phyloP scores from a whole-genome alignment of 805 yeast species.

The Deakozyma indianensis region DNA sequence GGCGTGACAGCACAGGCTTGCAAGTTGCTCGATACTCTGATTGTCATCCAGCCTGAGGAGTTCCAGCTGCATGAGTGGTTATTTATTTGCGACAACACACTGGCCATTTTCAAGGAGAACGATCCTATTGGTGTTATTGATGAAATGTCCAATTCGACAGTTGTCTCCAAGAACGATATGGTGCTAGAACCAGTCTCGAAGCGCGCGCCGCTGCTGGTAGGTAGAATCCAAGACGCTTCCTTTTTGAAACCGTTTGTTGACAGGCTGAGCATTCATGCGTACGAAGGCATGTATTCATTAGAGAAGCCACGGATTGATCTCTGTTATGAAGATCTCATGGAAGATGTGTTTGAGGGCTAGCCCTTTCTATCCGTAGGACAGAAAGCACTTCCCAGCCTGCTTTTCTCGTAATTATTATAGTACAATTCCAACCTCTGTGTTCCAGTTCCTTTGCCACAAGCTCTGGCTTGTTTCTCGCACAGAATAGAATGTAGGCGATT shows the following conservation, averaged over 20 bases:
- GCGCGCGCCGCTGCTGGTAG: conserved; percentile 28
- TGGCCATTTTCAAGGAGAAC: conserved; percentile 33
- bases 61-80: conserved; percentile 74
- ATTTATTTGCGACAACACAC: conserved; percentile 56
- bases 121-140: conserved; percentile 32
- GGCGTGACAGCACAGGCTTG: conserved; percentile 36
- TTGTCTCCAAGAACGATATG: neutral
- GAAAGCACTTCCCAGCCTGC: conserved; percentile 95
- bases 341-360: conserved; percentile 32
- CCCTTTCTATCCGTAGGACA: conserved; percentile 43
- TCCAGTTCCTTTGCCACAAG: conserved; percentile 36
- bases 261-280: conserved; percentile 46
- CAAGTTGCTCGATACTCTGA: conserved; percentile 62
- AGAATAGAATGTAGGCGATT: conserved; percentile 75
- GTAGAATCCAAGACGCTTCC: conserved; percentile 9
- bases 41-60: conserved; percentile 61
- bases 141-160: conserved; percentile 20
- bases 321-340: conserved; percentile 41
- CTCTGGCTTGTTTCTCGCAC: conserved; percentile 79
- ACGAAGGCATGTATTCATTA: conserved; percentile 51
- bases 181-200: conserved; percentile 3
- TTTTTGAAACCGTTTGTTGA: conserved; percentile 50
- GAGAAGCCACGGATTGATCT: conserved; percentile 26
- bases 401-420: conserved; percentile 46
- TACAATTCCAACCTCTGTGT: conserved; percentile 37